Evolutionary conservation across 2,329 filamentous ascomycete species (phyloP).

Genomic region (Venturia aucupariae): DNA sequence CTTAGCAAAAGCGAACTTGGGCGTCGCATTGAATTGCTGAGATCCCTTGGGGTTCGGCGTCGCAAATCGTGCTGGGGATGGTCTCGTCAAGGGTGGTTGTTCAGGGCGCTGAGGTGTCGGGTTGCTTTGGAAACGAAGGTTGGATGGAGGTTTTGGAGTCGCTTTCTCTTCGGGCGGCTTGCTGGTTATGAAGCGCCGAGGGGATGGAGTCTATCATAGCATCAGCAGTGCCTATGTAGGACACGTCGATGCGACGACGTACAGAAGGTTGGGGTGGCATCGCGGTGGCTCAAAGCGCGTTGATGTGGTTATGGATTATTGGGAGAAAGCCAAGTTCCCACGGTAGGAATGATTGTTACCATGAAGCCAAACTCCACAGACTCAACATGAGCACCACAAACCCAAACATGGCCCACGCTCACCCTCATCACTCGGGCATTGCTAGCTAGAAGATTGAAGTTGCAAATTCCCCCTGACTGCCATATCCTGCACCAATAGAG

Average conservation of each 20-base stretch:
- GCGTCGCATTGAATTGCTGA: conserved; percentile 10
- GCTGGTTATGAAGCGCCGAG: conserved; percentile 9
- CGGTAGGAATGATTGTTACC: neutral
- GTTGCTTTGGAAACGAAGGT: conserved; percentile 1
- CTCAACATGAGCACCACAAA: neutral
- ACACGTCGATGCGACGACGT: neutral
- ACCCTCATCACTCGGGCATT: neutral
- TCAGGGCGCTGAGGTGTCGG: neutral
- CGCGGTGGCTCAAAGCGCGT: neutral
- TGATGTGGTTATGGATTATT: too few relatives aligned
- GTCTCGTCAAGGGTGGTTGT: neutral
- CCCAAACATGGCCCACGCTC: neutral
- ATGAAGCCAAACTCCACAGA: neutral
- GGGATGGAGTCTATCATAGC: conserved; percentile 9
- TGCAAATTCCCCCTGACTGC: neutral
- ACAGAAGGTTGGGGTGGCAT: neutral
- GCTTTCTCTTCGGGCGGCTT: conserved; percentile 3
- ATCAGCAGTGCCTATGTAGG: neutral
- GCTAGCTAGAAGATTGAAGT: neutral
- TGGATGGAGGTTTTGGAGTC: conserved; percentile 2
- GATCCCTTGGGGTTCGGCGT: neutral
- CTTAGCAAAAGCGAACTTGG: conserved; percentile 7
- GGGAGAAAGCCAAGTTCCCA: neutral
- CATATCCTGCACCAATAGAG: neutral
- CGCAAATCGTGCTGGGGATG: neutral